phyloP scores from a whole-genome alignment of 2,329 filamentous ascomycete genomes.

The Aureobasidium sp. region DNA sequence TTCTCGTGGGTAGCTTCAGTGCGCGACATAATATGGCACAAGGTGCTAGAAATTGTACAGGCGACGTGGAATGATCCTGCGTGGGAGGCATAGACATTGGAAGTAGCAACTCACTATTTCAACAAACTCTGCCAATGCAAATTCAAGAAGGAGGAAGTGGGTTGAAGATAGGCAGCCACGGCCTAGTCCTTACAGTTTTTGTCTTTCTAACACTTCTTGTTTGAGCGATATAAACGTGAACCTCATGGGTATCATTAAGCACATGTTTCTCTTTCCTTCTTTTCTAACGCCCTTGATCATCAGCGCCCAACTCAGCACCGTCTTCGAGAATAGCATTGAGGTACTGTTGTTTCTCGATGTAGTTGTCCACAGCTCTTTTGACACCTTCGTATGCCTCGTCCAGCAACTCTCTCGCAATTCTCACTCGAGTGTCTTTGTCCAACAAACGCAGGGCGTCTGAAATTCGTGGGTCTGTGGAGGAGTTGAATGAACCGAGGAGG shows the following conservation, averaged over 20 bases:
- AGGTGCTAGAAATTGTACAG: too few relatives aligned
- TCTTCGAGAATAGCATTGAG: constrained; percentile 4
- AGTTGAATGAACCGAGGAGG: neutral
- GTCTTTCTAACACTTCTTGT: too few relatives aligned
- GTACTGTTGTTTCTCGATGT: constrained; percentile 10
- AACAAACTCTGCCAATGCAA: too few relatives aligned
- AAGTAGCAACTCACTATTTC: too few relatives aligned
- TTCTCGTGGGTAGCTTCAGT: too few relatives aligned
- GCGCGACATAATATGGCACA: too few relatives aligned
- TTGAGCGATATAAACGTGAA: neutral
- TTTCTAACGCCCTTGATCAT: neutral
- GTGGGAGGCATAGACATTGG: too few relatives aligned
- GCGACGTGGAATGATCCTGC: too few relatives aligned
- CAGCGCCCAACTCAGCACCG: neutral
- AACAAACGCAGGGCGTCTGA: neutral
- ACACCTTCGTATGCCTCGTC: constrained; percentile 8
- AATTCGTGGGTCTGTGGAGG: neutral
- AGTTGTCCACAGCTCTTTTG: constrained; percentile 12
- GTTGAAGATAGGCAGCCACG: too few relatives aligned
- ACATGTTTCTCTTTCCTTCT: neutral
- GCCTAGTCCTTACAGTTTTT: too few relatives aligned
- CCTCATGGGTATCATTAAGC: neutral
- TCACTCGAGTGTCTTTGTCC: constrained; percentile 4
- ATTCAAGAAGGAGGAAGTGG: too few relatives aligned
- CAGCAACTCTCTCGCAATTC: constrained; percentile 11